Percentiles rank a stretch among this genome's conserved stretches.
Evolutionary conservation across 208 protist species (phyloP).

Genomic region (Histomonas meleagridis): DNA sequence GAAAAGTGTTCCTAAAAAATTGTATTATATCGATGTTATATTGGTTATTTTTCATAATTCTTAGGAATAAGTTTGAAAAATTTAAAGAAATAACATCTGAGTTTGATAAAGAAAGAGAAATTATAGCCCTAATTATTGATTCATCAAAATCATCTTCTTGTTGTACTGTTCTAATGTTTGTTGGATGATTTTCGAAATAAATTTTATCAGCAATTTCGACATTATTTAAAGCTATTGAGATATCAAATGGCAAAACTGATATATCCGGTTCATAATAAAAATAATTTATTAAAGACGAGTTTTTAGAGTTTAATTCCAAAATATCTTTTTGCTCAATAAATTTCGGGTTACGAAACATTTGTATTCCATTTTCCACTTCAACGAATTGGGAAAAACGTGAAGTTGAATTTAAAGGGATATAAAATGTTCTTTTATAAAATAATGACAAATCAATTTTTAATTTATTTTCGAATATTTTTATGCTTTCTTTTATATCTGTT

Average conservation of each 20-base stretch:
- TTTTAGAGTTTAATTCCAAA: not conserved
- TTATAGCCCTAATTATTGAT: not conserved
- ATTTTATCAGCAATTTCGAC: not conserved
- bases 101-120: not conserved
- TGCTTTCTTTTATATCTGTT: not conserved
- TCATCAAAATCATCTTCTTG: not conserved
- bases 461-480: not conserved
- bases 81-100: not conserved
- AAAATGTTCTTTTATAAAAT: not conserved
- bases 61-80: not conserved
- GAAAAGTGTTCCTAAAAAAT: not conserved
- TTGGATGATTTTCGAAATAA: not conserved
- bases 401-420: not conserved
- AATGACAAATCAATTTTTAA: not conserved
- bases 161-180: not conserved
- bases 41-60: not conserved
- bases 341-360: too few species aligned
- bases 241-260: too few species aligned
- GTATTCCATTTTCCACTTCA: not conserved
- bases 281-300: not conserved
- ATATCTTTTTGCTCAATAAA: not conserved
- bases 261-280: not conserved
- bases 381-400: not conserved
- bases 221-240: not conserved
- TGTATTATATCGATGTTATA: not conserved